These are phyloP conservation scores for Euphorbia neoarborescens DNA, from an alignment of 441 rosid species.

Conservation along the genomic window DNA sequence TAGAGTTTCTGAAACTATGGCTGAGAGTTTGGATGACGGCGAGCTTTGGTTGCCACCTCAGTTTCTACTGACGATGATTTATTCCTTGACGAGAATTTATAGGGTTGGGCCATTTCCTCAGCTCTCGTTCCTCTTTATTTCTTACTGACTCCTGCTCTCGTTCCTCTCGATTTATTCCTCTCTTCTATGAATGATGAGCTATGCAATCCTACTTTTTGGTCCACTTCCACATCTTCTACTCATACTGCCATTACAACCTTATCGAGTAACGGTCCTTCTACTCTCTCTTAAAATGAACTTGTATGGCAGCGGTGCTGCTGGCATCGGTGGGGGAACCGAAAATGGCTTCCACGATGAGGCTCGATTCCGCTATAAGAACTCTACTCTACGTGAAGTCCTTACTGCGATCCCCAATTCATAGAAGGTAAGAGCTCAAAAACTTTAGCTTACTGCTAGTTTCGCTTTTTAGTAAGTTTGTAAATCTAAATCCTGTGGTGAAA, in stretches of 20 bases:
- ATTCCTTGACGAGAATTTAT: conserved; percentile 26
- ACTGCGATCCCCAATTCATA: conserved; percentile 55
- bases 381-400: conserved; percentile 57
- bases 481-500: no score
- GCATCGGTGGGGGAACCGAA: conserved; percentile 15
- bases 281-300: conserved; percentile 24
- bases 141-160: no score
- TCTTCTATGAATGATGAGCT: conserved; percentile 94
- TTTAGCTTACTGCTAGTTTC: neutral
- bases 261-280: conserved; percentile 14
- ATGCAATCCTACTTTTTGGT: conserved; percentile 75
- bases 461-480: no score
- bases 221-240: conserved; percentile 31
- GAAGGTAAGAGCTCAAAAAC: conserved; percentile 29
- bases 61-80: conserved; percentile 59
- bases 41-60: conserved; percentile 68
- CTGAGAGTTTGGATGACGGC: conserved; percentile 48
- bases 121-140: no score
- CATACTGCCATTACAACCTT: conserved; percentile 24
- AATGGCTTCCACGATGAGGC: conserved; percentile 56
- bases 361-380: conserved; percentile 49
- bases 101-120: no score
- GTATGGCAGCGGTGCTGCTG: conserved; percentile 18
- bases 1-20: conserved; percentile 33
- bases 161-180: no score